Conservation (phyloP, 257 asterid species). For the Craterostigma plantagineum region DNA sequence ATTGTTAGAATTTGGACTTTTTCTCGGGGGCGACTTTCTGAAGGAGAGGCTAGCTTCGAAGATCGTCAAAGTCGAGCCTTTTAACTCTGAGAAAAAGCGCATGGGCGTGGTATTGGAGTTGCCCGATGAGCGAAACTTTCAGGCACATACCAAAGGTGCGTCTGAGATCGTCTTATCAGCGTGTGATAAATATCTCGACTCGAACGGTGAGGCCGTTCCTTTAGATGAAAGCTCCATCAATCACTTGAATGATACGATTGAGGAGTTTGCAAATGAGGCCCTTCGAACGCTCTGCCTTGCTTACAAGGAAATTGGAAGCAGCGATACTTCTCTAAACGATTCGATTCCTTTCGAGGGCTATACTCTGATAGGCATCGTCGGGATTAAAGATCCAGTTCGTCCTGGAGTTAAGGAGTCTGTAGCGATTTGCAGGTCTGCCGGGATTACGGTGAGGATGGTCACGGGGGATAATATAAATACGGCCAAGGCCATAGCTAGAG, state of each 20-base stretch:
- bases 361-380: slow-evolving; percentile 62
- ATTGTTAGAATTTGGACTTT: slow-evolving; percentile 59
- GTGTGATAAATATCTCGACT: slow-evolving; percentile 41
- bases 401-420: slow-evolving; percentile 88
- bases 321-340: slow-evolving; percentile 23
- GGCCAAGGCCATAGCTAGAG: slow-evolving; percentile 87
- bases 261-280: slow-evolving; percentile 64
- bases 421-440: slow-evolving; percentile 69
- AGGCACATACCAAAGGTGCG: slow-evolving; percentile 80
- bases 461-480: slow-evolving; percentile 88
- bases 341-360: slow-evolving; percentile 55
- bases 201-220: slow-evolving; percentile 36
- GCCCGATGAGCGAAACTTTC: slow-evolving; percentile 34
- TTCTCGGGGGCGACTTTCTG: slow-evolving; percentile 64
- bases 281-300: slow-evolving; percentile 77
- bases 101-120: slow-evolving; percentile 75
- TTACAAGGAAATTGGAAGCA: slow-evolving; percentile 33
- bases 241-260: slow-evolving; percentile 38
- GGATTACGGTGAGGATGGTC: slow-evolving; percentile 74
- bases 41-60: slow-evolving; percentile 31
- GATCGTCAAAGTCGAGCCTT: slow-evolving; percentile 70
- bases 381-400: slow-evolving; percentile 89
- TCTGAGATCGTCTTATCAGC: slow-evolving; percentile 77
- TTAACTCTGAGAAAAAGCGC: slow-evolving; percentile 65
- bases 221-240: slow-evolving; percentile 28